Evolutionary conservation across 768 basidiomycete genomes (phyloP).

Genomic region (Russula ochroleuca): DNA sequence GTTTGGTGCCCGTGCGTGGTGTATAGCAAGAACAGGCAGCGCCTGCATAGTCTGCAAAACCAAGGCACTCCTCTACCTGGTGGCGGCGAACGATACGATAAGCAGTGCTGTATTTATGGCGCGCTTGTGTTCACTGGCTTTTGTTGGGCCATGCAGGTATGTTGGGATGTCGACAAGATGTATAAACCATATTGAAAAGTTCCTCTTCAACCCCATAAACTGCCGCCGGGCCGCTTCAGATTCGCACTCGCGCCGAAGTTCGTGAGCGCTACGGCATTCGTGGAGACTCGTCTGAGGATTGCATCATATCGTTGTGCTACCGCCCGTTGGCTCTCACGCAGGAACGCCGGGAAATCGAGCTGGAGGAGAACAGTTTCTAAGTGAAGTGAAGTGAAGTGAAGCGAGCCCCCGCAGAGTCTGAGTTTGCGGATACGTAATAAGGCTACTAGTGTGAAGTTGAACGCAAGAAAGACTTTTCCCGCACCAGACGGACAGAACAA

Average conservation of each 20-base stretch:
- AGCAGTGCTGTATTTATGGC: conserved; percentile 41
- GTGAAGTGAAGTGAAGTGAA: no score
- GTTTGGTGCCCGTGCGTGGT: conserved; percentile 43
- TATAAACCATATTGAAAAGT: no score
- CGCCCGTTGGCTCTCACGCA: conserved; percentile 46
- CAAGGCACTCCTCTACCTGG: conserved; percentile 41
- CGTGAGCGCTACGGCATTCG: conserved; percentile 46
- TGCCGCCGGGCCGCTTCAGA: conserved; percentile 20
- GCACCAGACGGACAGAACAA: no score
- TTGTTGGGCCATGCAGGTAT: conserved; percentile 44
- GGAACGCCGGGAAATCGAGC: conserved; percentile 44
- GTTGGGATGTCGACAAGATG: conserved; percentile 1
- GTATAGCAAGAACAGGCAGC: conserved; percentile 40
- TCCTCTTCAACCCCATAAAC: no score
- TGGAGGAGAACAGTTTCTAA: conserved; percentile 41
- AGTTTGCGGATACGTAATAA: no score
- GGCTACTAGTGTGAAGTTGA: no score
- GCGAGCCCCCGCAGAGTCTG: no score
- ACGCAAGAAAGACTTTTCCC: no score
- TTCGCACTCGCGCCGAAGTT: conserved; percentile 37
- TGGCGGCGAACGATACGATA: conserved; percentile 36
- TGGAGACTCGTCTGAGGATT: conserved; percentile 42
- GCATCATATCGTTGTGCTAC: conserved; percentile 41
- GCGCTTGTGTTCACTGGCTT: conserved; percentile 30
- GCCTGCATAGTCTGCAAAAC: conserved; percentile 37